Evolutionary conservation across 1,284 basidiomycete genomes (phyloP).

Genomic region (Leucoagaricus sp.): DNA sequence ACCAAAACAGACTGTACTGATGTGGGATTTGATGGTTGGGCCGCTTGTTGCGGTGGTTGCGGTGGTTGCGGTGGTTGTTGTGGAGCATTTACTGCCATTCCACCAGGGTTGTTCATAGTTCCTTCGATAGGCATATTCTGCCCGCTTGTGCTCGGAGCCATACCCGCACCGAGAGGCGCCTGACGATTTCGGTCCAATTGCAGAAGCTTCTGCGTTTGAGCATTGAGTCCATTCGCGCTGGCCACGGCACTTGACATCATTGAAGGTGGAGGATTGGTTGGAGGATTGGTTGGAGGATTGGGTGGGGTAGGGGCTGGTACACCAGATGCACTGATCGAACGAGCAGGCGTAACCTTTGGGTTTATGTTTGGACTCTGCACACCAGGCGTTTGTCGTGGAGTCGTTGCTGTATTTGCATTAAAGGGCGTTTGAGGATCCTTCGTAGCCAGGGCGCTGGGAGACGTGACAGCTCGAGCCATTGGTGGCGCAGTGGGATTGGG

Average conservation of each 20-base stretch:
- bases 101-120: not conserved
- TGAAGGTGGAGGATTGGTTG: not conserved
- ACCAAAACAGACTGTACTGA: constrained; percentile 19
- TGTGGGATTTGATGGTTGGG: constrained; percentile 11
- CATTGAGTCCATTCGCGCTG: constrained; percentile 22
- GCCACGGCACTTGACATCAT: not conserved
- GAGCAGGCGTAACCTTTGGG: not conserved
- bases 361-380: constrained; percentile 10
- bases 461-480: not conserved
- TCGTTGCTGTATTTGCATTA: not conserved
- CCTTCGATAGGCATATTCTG: not conserved
- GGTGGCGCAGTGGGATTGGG: not conserved
- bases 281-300: not conserved
- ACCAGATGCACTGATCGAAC: not conserved
- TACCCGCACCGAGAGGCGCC: not conserved
- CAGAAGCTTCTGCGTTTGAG: constrained; percentile 54
- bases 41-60: not conserved
- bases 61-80: not conserved
- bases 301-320: not conserved
- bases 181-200: constrained; percentile 27
- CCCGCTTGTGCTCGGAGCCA: constrained; percentile 16
- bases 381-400: not conserved
- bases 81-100: not conserved
- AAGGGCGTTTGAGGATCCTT: constrained; percentile 5
- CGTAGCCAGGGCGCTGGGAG: not conserved